Evolutionary conservation across 2,329 filamentous ascomycete species (phyloP).

Genomic region (Gaeumannomyces tritici): DNA sequence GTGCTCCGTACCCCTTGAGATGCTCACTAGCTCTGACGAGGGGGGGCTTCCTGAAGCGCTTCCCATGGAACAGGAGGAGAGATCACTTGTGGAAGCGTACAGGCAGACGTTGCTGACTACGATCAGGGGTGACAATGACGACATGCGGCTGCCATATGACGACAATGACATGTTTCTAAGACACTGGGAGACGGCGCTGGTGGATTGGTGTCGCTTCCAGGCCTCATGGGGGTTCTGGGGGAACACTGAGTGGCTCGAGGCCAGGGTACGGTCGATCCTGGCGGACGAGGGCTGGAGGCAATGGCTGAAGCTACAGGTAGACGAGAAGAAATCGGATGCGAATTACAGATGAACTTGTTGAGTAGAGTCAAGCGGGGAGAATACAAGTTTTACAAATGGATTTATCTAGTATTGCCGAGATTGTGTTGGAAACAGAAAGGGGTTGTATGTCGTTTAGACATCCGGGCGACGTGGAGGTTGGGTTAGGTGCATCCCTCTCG

Average conservation of each 20-base stretch:
- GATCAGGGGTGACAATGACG: conserved; percentile 25
- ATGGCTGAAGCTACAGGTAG: not conserved
- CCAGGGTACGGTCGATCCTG: conserved; percentile 39
- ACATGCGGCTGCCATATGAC: conserved; percentile 37
- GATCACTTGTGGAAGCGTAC: not conserved
- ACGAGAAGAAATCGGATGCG: too few relatives aligned
- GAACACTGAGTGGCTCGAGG: conserved; percentile 48
- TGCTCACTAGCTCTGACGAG: conserved; percentile 29
- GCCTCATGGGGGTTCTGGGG: conserved; percentile 54
- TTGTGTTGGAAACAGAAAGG: too few relatives aligned
- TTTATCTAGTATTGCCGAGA: too few relatives aligned
- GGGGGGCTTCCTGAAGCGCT: not conserved
- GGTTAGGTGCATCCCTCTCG: too few relatives aligned
- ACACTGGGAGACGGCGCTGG: conserved; percentile 58
- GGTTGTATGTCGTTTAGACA: too few relatives aligned
- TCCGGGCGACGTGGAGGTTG: too few relatives aligned
- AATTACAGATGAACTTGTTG: too few relatives aligned
- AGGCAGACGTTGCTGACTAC: not conserved
- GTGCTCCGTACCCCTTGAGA: conserved; percentile 47
- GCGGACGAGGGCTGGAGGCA: conserved; percentile 29
- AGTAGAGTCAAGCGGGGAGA: too few relatives aligned
- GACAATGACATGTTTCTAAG: conserved; percentile 47
- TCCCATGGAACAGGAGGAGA: not conserved
- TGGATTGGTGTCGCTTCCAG: conserved; percentile 57
- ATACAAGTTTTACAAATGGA: too few relatives aligned